Evolutionary conservation across 768 basidiomycete genomes (phyloP).

Genomic region (Serendipita vermifera): DNA sequence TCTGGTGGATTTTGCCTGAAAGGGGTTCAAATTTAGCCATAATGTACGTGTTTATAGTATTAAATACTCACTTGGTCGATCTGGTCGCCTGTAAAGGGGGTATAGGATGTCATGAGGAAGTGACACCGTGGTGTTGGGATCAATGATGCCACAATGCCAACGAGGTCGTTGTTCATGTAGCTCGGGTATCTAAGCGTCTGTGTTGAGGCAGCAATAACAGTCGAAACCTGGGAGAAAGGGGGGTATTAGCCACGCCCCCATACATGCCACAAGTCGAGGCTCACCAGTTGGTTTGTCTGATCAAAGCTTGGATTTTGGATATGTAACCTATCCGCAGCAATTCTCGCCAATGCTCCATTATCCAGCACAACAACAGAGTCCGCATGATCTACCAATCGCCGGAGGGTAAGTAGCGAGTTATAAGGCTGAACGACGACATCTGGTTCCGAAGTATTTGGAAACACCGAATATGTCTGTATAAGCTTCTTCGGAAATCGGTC

Average conservation of each 20-base stretch:
- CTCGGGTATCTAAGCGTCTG: constrained; percentile 94
- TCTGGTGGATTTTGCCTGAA: constrained; percentile 90
- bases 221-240: constrained; percentile 82
- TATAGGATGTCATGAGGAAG: constrained; percentile 98
- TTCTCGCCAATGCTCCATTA: constrained; percentile 84
- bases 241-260: not conserved
- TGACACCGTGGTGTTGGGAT: constrained; percentile 97
- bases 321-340: constrained; percentile 85
- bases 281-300: constrained; percentile 70
- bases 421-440: constrained; percentile 99
- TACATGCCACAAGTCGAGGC: not conserved
- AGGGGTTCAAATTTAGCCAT: not conserved
- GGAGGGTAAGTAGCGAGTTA: constrained; percentile 86
- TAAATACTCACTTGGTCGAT: constrained; percentile 67
- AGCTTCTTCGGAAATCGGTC: constrained; percentile 99
- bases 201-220: constrained; percentile 95
- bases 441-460: constrained; percentile 83
- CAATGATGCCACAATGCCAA: constrained; percentile 89
- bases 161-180: constrained; percentile 99
- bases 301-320: constrained; percentile 78
- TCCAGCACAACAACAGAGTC: constrained; percentile 97
- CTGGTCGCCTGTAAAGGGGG: constrained; percentile 93
- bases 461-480: constrained; percentile 98
- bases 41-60: not conserved
- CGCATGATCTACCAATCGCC: constrained; percentile 88